Evolutionary conservation across 768 basidiomycete genomes (phyloP), one percentile per base, ranked within the genome.

Genomic region (Rhizopogon sp.): DNA sequence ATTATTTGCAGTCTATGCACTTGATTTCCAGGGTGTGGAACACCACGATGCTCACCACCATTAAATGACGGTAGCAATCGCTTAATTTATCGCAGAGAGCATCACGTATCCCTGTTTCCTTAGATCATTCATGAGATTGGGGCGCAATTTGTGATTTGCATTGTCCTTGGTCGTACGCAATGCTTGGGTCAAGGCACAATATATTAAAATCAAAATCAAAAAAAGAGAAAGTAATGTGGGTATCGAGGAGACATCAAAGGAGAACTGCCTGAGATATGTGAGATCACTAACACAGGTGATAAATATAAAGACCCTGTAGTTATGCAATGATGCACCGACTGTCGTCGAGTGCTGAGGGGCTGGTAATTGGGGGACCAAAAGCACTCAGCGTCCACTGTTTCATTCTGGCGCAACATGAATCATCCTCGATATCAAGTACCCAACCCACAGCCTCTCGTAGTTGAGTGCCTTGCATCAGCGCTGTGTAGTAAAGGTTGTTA

Each of bases 11-110:
- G 91, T 84, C 39, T 91, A 92, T 65, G 73, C 77, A 37, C 79
- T 93, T 54, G 87, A 93, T 65, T 85, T 78, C 74, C 84, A 86
- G 54, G 86, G 86, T 42, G 72, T 73, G 45, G 79, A 81, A 54
- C 74, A 79, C 54, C 74, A 70, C 56, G 75, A 74, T 25, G 71
- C 68, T 53, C 74, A 79, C 66, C 79, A 81, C 64, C 80, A 83
- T 52, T 71, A 51, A 63, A 49, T 13, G 13, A 49, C 16, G 20
- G 35, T 5, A 37, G 35, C 35, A 14, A 16, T 22, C 17, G 17
- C 20, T 49, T 49, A 25, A 37, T 37, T 37, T 49, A 49, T 25
- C 22, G 33, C 14, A 14, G 20, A 22, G 47, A 39, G 47, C 33
- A 10, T 37, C 47, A 25, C 35, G 10, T 49, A 35, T 49, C 16